Conservation (phyloP, 129 eudicot genomes). For the Solidago caesia region DNA sequence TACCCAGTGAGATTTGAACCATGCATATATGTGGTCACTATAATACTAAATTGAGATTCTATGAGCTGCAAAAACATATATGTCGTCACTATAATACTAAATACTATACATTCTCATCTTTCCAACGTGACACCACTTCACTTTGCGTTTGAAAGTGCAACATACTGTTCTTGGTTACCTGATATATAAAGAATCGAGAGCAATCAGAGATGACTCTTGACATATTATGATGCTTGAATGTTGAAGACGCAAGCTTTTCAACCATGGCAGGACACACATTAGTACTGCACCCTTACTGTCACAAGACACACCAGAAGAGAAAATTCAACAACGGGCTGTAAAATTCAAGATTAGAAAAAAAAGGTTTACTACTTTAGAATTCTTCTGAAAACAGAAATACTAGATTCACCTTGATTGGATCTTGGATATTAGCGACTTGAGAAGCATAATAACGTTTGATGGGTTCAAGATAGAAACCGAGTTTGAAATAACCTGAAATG, state of each 20-base stretch:
- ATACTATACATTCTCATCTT: neutral
- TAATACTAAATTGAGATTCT: neutral
- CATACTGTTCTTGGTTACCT: neutral
- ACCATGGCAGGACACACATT: neutral
- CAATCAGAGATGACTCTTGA: conserved; percentile 3
- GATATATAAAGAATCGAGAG: neutral
- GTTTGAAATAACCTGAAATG: conserved; percentile 13
- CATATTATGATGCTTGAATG: conserved; percentile 5
- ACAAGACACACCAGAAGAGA: neutral
- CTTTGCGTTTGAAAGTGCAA: neutral
- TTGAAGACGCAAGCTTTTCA: conserved; percentile 7
- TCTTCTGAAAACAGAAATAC: neutral
- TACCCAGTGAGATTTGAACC: no score
- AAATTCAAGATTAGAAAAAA: neutral
- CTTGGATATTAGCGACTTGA: neutral
- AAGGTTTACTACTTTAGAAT: neutral
- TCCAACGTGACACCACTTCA: neutral
- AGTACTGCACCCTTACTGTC: neutral
- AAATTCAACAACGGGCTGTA: neutral
- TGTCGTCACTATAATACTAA: neutral
- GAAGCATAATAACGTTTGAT: neutral
- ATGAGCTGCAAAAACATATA: neutral
- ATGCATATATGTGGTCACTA: no score
- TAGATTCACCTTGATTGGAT: conserved; percentile 1
- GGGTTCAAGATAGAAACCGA: neutral